phyloP scores from a whole-genome alignment of 2,329 filamentous ascomycete genomes.

The Kalaharituber pfeilii region DNA sequence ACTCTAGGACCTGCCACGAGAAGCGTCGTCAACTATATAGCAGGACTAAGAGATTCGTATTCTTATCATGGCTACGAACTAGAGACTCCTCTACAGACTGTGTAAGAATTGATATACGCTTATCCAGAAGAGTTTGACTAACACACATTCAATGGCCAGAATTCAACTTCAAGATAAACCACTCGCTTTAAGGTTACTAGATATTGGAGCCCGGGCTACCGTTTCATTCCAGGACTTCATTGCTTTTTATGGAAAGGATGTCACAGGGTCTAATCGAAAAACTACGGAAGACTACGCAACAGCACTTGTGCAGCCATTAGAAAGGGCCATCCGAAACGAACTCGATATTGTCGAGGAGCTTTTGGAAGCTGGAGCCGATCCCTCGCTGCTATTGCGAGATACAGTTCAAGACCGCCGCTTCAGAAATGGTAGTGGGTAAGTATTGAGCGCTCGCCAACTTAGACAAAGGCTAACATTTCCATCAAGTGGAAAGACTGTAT shows the following conservation, averaged over 20 bases:
- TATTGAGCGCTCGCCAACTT: no score
- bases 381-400: constrained; percentile 38
- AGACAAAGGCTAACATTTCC: no score
- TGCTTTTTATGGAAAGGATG: not conserved
- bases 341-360: constrained; percentile 41
- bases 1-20: not conserved
- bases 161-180: not conserved
- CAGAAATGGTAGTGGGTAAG: not conserved
- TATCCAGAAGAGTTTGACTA: no score
- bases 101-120: no score
- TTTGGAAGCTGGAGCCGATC: constrained; percentile 46
- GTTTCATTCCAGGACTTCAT: not conserved
- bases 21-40: not conserved
- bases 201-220: not conserved
- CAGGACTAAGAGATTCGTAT: no score
- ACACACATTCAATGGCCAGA: no score
- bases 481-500: no score
- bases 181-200: not conserved
- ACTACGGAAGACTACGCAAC: not conserved
- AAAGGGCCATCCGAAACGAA: constrained; percentile 40
- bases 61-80: not conserved
- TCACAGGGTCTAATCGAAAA: not conserved
- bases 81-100: not conserved
- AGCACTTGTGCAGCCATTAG: constrained; percentile 48
- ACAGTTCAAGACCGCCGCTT: not conserved